phyloP scores from a whole-genome alignment of 2,329 filamentous ascomycete species.

The Botrytis aclada region DNA sequence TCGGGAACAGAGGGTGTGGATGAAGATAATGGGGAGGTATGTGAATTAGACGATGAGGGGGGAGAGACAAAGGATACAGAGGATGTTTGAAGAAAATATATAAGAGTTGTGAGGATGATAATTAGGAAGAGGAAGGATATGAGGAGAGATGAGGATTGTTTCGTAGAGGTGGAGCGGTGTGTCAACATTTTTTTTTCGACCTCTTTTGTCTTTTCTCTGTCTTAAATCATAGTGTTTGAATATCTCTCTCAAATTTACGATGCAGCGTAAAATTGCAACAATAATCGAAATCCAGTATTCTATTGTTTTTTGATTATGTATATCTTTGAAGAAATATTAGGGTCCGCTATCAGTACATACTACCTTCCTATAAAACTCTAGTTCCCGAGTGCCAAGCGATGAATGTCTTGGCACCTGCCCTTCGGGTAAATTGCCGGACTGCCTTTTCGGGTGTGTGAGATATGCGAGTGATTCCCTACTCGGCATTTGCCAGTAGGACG shows the following conservation, averaged over 20 bases:
- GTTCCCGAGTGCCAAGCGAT: background rate
- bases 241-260: background rate
- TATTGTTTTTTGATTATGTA: background rate
- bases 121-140: background rate
- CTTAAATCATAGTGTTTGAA: background rate
- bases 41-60: background rate
- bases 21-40: background rate
- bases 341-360: background rate
- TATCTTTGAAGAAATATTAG: background rate
- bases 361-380: constrained; percentile 8
- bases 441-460: background rate
- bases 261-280: too few species aligned
- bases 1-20: background rate
- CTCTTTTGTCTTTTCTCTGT: background rate
- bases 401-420: background rate
- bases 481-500: background rate
- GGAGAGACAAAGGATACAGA: background rate
- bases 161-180: background rate
- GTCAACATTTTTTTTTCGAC: background rate
- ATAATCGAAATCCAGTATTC: background rate
- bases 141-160: background rate
- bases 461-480: background rate
- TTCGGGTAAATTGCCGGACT: background rate
- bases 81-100: background rate
- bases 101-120: background rate